Base-by-base conservation (phyloP, 345 rosid species). In the Citrus unshiu region DNA sequence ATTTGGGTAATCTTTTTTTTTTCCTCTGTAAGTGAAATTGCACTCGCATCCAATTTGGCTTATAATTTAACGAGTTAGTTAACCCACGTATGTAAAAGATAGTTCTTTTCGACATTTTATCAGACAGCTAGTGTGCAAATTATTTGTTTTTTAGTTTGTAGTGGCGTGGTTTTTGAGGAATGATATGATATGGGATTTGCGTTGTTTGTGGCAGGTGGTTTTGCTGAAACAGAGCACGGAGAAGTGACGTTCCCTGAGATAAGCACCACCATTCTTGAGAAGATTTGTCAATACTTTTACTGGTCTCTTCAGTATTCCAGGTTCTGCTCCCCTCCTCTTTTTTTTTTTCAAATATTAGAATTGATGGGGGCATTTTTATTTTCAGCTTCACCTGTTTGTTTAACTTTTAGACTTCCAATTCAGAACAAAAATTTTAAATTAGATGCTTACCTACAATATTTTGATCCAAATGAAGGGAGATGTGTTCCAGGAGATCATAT, bases 301-400 rank as follows among this genome's bases (percentile, higher is more conserved):
- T 86, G 89, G 89, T 84, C 88, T 68, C 87, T 84, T 62, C 89
- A 86, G 77, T 86, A 83, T 68, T 85, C 89, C 54, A 86, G 81
- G 89, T 83, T 73, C 63, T 43, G 73, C 18, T 74, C 72, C 59
- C 13, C 77, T 35, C 65, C 22, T 13, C 30, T 43, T 21, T 22
- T n/a, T 59, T 16, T 27, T 3, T 25, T 14, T 51, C 10, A 51
- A 54, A 46, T 46, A 46, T 46, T 43, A 13, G 9, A 27, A 51
- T 21, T 19, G 9, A 29, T 30, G 18, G 24, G 21, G 73, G 24
- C 12, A 19, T 37, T 30, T 46, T 40, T 61, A 25, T 49, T 64
- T 37, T 7, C 22, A 4, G 25, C 13, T 37, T 66, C 54, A 43
- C 21, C 43, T 24, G 10, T 34, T 4, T 27, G 54, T 22, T 75